These are phyloP conservation scores for Sphagnurus paluster DNA, from an alignment of 1,284 basidiomycete species.

Conservation along the genomic window DNA sequence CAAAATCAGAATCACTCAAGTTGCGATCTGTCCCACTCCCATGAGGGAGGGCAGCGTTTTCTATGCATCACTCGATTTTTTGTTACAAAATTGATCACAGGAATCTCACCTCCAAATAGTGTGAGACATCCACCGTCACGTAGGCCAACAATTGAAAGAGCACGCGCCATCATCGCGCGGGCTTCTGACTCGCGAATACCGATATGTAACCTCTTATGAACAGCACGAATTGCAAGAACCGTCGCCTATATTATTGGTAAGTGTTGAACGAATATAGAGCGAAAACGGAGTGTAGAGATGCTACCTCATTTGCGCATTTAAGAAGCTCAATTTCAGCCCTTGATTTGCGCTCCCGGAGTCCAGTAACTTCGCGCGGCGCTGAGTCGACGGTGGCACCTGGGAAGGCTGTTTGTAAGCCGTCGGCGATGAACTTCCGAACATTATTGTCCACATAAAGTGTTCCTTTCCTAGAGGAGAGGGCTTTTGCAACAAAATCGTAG, in stretches of 20 bases:
- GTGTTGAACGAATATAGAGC: constrained; percentile 8
- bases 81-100: constrained; percentile 1
- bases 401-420: constrained; percentile 54
- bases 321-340: constrained; percentile 68
- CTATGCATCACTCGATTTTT: too few relatives aligned
- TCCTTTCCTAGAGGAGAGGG: constrained; percentile 37
- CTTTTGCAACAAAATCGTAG: constrained; percentile 52
- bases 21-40: constrained; percentile 71
- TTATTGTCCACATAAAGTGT: constrained; percentile 64
- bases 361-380: constrained; percentile 55
- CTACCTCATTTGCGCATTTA: constrained; percentile 79
- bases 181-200: constrained; percentile 80
- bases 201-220: constrained; percentile 60
- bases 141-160: constrained; percentile 61
- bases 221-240: constrained; percentile 69
- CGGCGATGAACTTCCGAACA: constrained; percentile 60
- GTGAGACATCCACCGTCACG: constrained; percentile 60
- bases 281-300: constrained; percentile 17
- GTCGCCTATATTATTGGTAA: constrained; percentile 53
- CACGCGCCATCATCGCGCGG: constrained; percentile 50
- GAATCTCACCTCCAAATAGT: constrained; percentile 71
- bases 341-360: constrained; percentile 75
- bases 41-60: constrained; percentile 84
- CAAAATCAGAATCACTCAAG: constrained; percentile 60
- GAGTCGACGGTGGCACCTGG: constrained; percentile 39